Percentiles rank a stretch among this genome's conserved stretches.
Evolutionary conservation across 2,329 filamentous ascomycete species (phyloP).

Genomic region (Calonectria pauciramosa): DNA sequence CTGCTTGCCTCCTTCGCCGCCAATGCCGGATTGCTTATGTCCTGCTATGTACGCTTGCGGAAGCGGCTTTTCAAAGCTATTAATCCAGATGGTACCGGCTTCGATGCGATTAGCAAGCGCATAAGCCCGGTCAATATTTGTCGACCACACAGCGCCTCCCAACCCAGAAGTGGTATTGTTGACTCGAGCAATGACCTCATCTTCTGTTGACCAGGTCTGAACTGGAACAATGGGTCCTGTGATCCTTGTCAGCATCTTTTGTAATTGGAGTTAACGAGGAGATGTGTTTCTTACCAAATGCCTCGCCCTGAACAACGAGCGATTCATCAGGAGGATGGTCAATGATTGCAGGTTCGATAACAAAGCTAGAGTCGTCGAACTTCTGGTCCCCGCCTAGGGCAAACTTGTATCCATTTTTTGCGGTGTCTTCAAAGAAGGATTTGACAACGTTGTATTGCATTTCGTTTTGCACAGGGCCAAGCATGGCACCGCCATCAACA

Average conservation of each 20-base stretch:
- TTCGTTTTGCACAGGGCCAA: slow-evolving; percentile 71
- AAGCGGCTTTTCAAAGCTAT: neutral
- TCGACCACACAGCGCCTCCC: neutral
- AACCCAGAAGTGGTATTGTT: neutral
- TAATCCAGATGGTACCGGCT: neutral
- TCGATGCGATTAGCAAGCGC: neutral
- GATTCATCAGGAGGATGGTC: slow-evolving; percentile 3
- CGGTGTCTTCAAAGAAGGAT: neutral
- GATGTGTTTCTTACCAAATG: neutral
- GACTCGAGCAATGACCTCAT: neutral
- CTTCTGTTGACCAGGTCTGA: neutral
- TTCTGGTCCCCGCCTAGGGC: neutral
- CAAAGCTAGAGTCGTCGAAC: neutral
- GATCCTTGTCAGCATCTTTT: neutral
- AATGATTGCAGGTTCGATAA: slow-evolving; percentile 8
- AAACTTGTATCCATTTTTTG: neutral
- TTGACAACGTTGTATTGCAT: slow-evolving; percentile 62
- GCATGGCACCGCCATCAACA: neutral
- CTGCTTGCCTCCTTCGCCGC: neutral
- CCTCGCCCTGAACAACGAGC: neutral
- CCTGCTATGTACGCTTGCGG: neutral
- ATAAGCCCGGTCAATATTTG: neutral
- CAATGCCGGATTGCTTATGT: neutral
- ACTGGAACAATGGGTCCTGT: neutral
- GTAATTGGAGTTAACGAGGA: no score